A percentile compares a stretch with the other conserved stretches of the same genome.
These are phyloP conservation scores for Torrubiellomyces zombiae DNA, from an alignment of 2,329 filamentous ascomycete species.

Conservation along the genomic window DNA sequence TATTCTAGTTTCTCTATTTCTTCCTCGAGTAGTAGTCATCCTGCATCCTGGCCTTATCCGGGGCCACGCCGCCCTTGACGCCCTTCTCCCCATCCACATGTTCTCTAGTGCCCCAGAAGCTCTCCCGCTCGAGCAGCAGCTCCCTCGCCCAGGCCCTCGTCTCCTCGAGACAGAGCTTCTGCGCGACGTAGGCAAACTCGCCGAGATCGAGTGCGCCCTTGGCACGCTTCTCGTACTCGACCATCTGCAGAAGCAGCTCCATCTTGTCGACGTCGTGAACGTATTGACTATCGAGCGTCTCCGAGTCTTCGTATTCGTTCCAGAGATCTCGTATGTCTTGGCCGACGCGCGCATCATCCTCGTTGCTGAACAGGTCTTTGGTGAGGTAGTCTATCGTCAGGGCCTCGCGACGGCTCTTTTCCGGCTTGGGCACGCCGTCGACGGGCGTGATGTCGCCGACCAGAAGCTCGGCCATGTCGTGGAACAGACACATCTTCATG, in stretches of 20 bases:
- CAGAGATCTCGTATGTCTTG: conserved; percentile 63
- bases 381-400: conserved; percentile 88
- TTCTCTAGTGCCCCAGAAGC: conserved; percentile 45
- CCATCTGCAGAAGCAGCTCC: conserved; percentile 85
- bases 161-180: conserved; percentile 57
- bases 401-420: conserved; percentile 78
- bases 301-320: conserved; percentile 85
- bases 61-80: conserved; percentile 18
- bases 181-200: conserved; percentile 72
- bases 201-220: conserved; percentile 55
- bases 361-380: conserved; percentile 51
- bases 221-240: conserved; percentile 75
- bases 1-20: too few relatives aligned
- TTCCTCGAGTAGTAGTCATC: conserved; percentile 30
- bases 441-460: conserved; percentile 95
- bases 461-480: conserved; percentile 93
- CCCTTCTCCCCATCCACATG: conserved; percentile 31
- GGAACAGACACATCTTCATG: conserved; percentile 87
- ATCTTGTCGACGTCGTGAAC: conserved; percentile 98
- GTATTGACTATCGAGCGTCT: conserved; percentile 71
- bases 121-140: conserved; percentile 58
- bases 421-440: conserved; percentile 66
- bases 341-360: conserved; percentile 54
- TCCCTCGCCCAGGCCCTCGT: conserved; percentile 65
- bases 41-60: conserved; percentile 22